A percentile compares a stretch with the other conserved stretches of the same genome.
Evolutionary conservation across 1,139 yeast genomes (phyloP).

Genomic region (Hyphopichia buzzinii): DNA sequence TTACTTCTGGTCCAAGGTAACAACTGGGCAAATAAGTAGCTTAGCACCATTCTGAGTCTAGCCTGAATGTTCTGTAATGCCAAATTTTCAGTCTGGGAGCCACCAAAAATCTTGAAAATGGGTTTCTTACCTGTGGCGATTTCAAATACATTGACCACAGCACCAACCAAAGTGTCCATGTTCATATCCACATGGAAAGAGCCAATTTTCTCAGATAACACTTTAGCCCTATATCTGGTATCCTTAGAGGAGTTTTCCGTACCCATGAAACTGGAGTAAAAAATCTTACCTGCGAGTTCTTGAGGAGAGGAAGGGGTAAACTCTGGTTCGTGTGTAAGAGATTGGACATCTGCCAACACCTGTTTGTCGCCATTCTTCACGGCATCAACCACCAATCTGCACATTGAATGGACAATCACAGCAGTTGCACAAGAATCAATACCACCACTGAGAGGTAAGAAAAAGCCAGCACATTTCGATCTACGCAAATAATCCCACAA

Average conservation of each 20-base stretch:
- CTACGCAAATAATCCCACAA: slow-evolving; percentile 95
- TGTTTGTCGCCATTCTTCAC: slow-evolving; percentile 64
- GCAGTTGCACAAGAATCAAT: slow-evolving; percentile 98
- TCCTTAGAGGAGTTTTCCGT: slow-evolving; percentile 87
- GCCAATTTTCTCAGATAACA: slow-evolving; percentile 72
- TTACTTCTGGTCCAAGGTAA: slow-evolving; percentile 88
- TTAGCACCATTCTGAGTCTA: slow-evolving; percentile 87
- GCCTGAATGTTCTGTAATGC: slow-evolving; percentile 97
- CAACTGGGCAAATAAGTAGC: slow-evolving; percentile 89
- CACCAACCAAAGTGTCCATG: slow-evolving; percentile 79
- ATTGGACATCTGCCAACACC: slow-evolving; percentile 72
- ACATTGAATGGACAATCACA: slow-evolving; percentile 91
- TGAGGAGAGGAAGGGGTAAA: slow-evolving; percentile 74
- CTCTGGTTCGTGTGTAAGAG: slow-evolving; percentile 51
- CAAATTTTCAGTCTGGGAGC: slow-evolving; percentile 83
- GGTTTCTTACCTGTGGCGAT: slow-evolving; percentile 90
- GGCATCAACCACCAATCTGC: slow-evolving; percentile 73
- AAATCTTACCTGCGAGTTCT: slow-evolving; percentile 71
- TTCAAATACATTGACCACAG: slow-evolving; percentile 75
- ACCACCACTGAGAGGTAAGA: slow-evolving; percentile 94
- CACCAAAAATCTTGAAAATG: slow-evolving; percentile 88
- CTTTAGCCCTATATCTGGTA: slow-evolving; percentile 82
- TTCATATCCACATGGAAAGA: slow-evolving; percentile 88
- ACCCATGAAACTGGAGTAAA: slow-evolving; percentile 94
- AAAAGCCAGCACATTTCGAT: slow-evolving; percentile 85